phyloP scores from a whole-genome alignment of 345 rosid genomes.

The Microthlaspi erraticum region DNA sequence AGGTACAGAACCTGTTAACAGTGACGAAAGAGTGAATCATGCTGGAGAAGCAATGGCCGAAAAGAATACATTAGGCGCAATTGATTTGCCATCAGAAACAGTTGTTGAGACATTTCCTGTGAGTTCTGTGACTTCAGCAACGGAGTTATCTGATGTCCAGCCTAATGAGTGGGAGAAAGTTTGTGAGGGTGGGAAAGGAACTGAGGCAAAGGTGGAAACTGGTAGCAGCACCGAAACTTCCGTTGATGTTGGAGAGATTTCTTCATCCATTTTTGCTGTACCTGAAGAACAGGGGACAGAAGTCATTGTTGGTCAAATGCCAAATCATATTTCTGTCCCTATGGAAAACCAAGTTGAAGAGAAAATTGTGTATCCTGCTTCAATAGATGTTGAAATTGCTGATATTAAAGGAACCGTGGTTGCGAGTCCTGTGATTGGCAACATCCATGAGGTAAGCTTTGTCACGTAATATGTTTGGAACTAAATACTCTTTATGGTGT shows the following conservation, averaged over 20 bases:
- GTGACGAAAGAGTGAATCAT: constrained; percentile 30
- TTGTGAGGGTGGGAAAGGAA: constrained; percentile 20
- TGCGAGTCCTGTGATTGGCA: constrained; percentile 10
- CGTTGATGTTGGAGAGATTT: constrained; percentile 25
- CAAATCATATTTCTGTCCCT: constrained; percentile 18
- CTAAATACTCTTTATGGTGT: not conserved
- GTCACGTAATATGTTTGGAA: not conserved
- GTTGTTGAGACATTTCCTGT: constrained; percentile 65
- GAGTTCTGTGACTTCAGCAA: constrained; percentile 42
- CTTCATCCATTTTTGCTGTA: constrained; percentile 25
- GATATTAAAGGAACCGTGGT: constrained; percentile 26
- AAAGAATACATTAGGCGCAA: constrained; percentile 15
- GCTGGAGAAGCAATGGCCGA: constrained; percentile 17
- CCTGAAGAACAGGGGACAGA: constrained; percentile 23
- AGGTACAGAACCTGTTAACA: constrained; percentile 17
- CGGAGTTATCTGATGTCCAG: constrained; percentile 40
- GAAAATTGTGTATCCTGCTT: constrained; percentile 29
- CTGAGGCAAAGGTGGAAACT: constrained; percentile 25
- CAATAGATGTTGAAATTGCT: constrained; percentile 21
- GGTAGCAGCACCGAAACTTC: constrained; percentile 8
- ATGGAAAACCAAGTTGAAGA: constrained; percentile 26
- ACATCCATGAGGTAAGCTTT: constrained; percentile 35
- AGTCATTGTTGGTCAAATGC: constrained; percentile 28
- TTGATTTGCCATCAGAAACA: constrained; percentile 37
- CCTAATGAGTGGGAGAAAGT: constrained; percentile 18